These are phyloP conservation scores for Fusarium dlaminii DNA, from an alignment of 2,329 filamentous ascomycete genomes.

Conservation along the genomic window DNA sequence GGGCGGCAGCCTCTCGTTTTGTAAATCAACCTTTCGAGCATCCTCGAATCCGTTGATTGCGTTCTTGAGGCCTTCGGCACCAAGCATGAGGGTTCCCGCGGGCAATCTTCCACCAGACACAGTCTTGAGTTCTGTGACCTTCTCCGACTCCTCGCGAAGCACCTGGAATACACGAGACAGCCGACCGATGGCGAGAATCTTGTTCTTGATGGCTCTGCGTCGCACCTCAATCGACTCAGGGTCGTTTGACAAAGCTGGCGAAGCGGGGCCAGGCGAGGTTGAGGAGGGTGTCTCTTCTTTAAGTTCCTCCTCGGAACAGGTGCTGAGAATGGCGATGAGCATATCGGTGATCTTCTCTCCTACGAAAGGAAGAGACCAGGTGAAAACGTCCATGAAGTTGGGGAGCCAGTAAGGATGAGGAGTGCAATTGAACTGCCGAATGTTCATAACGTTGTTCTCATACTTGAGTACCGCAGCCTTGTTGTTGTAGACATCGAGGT, in stretches of 20 bases:
- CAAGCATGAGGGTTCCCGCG: constrained; percentile 95
- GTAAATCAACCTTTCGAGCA: constrained; percentile 93
- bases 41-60: constrained; percentile 98
- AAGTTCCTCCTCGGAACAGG: constrained; percentile 98
- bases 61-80: constrained; percentile 98
- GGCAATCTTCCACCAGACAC: constrained; percentile 91
- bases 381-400: constrained; percentile 99
- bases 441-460: constrained; percentile 99
- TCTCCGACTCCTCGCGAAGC: constrained; percentile 94
- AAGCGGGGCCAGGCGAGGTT: constrained; percentile 74
- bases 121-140: constrained; percentile 97
- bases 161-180: constrained; percentile 99
- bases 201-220: constrained; percentile 98
- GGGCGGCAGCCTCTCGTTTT: constrained; percentile 94
- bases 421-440: constrained; percentile 99
- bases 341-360: constrained; percentile 99
- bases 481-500: constrained; percentile 99
- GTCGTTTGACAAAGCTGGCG: constrained; percentile 74
- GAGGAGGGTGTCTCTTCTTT: constrained; percentile 84
- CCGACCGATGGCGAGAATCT: constrained; percentile 96
- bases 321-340: constrained; percentile 98
- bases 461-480: constrained; percentile 99
- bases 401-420: constrained; percentile 99
- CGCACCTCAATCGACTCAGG: constrained; percentile 93
- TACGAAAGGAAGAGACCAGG: constrained; percentile 99